Conservation (phyloP, 192 early-diverging fungal species). For the Mortierella alpina region DNA sequence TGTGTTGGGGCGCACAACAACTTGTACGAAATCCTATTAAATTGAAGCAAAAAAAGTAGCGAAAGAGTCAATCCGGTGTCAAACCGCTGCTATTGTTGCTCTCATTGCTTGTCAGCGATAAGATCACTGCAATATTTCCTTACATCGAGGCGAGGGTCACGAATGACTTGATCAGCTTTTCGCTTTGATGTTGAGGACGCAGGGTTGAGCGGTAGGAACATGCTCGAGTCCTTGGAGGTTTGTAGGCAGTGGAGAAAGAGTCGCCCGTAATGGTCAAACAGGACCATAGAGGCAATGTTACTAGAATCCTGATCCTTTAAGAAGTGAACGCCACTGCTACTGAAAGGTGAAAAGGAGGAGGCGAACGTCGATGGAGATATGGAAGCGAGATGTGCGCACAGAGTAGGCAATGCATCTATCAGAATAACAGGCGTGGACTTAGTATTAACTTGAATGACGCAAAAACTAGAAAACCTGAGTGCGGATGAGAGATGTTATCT, state of each 20-base stretch:
- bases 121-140: neutral
- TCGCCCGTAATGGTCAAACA: constrained; percentile 25
- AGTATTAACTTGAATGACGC: neutral
- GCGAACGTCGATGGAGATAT: constrained; percentile 32
- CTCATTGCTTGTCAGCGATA: neutral
- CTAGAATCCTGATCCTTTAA: neutral
- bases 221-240: neutral
- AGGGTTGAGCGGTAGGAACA: neutral
- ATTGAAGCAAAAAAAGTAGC: neutral
- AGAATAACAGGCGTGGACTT: neutral
- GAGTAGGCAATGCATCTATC: constrained; percentile 23
- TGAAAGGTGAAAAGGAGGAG: constrained; percentile 14
- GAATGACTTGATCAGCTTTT: neutral
- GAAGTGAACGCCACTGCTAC: constrained; percentile 15
- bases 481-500: neutral
- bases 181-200: neutral
- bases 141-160: constrained; percentile 1
- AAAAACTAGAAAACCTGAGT: neutral
- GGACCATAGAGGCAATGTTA: constrained; percentile 12
- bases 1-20: constrained; percentile 27
- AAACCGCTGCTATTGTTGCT: neutral
- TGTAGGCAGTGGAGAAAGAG: constrained; percentile 42
- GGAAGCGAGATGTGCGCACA: constrained; percentile 23
- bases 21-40: constrained; percentile 35
- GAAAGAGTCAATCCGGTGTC: neutral